These are phyloP conservation scores for Globisporangium recalcitrans DNA, from an alignment of 352 stramenopile species.

Conservation along the genomic window DNA sequence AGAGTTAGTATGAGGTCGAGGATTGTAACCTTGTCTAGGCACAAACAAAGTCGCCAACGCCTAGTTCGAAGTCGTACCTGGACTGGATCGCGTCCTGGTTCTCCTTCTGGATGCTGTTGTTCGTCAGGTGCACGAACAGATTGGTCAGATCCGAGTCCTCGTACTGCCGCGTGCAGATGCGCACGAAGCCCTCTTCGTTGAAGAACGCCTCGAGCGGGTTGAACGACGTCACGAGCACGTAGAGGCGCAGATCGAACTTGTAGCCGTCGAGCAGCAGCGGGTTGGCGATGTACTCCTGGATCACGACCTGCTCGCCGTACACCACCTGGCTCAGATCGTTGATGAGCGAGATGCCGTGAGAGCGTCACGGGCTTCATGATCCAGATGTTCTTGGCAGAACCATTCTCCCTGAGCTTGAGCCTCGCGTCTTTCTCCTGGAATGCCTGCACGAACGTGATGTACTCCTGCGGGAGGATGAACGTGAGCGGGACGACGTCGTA, in stretches of 20 bases:
- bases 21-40: not conserved
- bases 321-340: constrained; percentile 82
- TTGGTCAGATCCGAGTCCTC: constrained; percentile 65
- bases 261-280: constrained; percentile 87
- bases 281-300: constrained; percentile 88
- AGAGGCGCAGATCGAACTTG: constrained; percentile 91
- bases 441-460: constrained; percentile 83
- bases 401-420: constrained; percentile 10
- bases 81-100: constrained; percentile 48
- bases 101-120: constrained; percentile 92
- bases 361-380: constrained; percentile 93
- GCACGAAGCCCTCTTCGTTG: constrained; percentile 91
- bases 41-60: not conserved
- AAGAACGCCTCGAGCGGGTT: constrained; percentile 91
- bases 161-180: constrained; percentile 86
- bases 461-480: constrained; percentile 92
- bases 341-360: constrained; percentile 90
- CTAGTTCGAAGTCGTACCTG: constrained; percentile 13
- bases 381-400: constrained; percentile 80
- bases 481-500: constrained; percentile 91
- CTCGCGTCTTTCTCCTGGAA: constrained; percentile 54
- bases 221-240: constrained; percentile 94
- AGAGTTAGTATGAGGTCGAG: not conserved
- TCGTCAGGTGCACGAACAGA: constrained; percentile 92
- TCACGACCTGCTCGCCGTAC: constrained; percentile 85